A percentile compares a stretch with the other conserved stretches of the same genome.
Evolutionary conservation across 495 filamentous ascomycete species (phyloP).

Genomic region (Astrothelium macrocarpum): DNA sequence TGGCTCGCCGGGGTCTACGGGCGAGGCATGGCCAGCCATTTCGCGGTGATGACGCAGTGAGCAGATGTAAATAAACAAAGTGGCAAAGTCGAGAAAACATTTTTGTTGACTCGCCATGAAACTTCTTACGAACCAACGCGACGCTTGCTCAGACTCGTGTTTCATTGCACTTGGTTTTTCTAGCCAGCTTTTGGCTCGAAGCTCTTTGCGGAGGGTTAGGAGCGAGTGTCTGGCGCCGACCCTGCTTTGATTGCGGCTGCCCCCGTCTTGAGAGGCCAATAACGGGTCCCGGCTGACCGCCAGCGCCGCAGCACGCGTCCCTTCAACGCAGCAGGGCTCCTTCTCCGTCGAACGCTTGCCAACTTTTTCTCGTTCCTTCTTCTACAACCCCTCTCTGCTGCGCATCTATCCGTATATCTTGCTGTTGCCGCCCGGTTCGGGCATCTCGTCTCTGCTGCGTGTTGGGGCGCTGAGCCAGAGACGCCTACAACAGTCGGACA

Average conservation of each 20-base stretch:
- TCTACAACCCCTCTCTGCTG: not conserved
- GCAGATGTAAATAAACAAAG: conserved; percentile 1
- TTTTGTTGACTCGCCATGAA: not conserved
- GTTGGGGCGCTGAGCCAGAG: not conserved
- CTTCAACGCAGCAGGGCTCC: conserved; percentile 2
- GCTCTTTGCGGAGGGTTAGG: not conserved
- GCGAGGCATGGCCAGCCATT: not conserved
- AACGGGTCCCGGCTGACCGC: not conserved
- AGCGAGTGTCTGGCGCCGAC: not conserved
- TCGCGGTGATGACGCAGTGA: not conserved
- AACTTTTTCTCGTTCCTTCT: conserved; percentile 2
- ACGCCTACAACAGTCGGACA: not conserved
- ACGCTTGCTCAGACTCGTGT: not conserved
- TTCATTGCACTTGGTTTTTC: not conserved
- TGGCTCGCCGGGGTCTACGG: not conserved
- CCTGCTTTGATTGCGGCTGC: conserved; percentile 6
- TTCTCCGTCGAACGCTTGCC: not conserved
- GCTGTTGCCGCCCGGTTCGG: not conserved
- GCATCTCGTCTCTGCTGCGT: not conserved
- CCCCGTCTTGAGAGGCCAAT: not conserved
- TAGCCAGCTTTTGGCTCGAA: not conserved
- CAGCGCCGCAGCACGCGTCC: not conserved
- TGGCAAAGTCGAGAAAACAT: not conserved
- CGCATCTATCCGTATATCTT: not conserved
- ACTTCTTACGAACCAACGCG: not conserved